phyloP scores from a whole-genome alignment of 495 filamentous ascomycete species.

The Beverwykella pulmonaria region DNA sequence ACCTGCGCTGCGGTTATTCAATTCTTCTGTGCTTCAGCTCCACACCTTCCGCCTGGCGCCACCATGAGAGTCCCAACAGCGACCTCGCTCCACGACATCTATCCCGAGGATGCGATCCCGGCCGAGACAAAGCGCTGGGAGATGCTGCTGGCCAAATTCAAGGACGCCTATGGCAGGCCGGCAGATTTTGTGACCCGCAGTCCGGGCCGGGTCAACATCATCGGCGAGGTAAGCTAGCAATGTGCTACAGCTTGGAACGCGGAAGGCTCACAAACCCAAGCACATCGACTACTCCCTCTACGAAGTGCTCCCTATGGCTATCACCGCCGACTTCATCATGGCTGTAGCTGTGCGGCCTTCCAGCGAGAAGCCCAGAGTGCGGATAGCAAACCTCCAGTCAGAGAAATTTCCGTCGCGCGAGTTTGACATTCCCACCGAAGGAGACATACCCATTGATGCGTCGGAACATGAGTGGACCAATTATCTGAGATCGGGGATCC shows the following conservation, averaged over 20 bases:
- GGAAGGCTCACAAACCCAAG: constrained; percentile 36
- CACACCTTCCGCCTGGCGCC: not conserved
- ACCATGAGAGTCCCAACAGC: constrained; percentile 49
- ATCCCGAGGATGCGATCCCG: constrained; percentile 62
- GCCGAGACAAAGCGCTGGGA: constrained; percentile 70
- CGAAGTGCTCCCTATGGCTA: constrained; percentile 92
- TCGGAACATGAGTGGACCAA: constrained; percentile 83
- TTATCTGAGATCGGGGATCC: constrained; percentile 92
- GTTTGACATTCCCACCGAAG: constrained; percentile 66
- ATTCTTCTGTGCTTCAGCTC: not conserved
- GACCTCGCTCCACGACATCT: constrained; percentile 65
- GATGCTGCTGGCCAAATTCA: constrained; percentile 69
- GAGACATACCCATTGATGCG: constrained; percentile 48
- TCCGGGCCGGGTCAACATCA: constrained; percentile 95
- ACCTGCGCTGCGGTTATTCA: not conserved
- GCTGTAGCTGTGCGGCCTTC: constrained; percentile 69
- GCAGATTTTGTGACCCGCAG: constrained; percentile 86
- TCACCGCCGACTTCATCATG: constrained; percentile 85
- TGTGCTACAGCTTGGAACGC: not conserved
- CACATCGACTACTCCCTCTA: constrained; percentile 99
- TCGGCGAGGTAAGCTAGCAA: constrained; percentile 65
- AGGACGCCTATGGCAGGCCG: constrained; percentile 66
- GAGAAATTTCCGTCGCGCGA: constrained; percentile 74
- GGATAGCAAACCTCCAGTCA: constrained; percentile 76
- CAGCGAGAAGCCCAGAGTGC: constrained; percentile 53